Percentiles rank a stretch among this genome's conserved stretches.
These are phyloP conservation scores for Mortierella sp. DNA, from an alignment of 371 early-diverging fungal genomes.

Conservation along the genomic window DNA sequence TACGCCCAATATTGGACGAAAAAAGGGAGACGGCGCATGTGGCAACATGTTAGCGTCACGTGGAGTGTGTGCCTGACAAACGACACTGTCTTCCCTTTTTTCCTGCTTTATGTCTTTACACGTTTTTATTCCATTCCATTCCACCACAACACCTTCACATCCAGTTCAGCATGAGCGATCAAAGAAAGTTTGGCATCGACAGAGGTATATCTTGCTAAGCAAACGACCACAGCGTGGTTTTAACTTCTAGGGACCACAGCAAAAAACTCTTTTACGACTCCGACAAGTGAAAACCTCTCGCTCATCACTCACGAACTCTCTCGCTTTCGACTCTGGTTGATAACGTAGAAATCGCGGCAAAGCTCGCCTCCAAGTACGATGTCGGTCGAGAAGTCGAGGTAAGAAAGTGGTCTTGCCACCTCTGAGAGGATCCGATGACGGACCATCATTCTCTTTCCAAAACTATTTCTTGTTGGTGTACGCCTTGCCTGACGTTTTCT, in stretches of 20 bases:
- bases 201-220: constrained; percentile 32
- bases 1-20: not conserved
- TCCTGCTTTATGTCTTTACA: not conserved
- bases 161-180: constrained; percentile 26
- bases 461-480: not conserved
- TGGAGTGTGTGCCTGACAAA: constrained; percentile 7
- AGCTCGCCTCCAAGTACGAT: constrained; percentile 70
- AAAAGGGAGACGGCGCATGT: no score
- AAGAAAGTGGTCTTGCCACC: not conserved
- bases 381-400: constrained; percentile 66
- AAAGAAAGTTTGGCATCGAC: constrained; percentile 55
- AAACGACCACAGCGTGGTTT: not conserved
- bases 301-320: not conserved
- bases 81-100: not conserved
- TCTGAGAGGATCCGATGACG: not conserved
- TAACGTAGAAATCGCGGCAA: constrained; percentile 66
- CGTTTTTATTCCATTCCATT: not conserved
- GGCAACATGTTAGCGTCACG: not conserved
- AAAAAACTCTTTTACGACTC: no score
- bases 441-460: no score
- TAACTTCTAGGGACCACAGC: no score
- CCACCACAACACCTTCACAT: not conserved
- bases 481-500: not conserved
- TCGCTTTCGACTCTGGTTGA: not conserved
- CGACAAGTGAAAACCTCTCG: not conserved